Percentiles rank a stretch among this genome's conserved stretches.
phyloP scores from a whole-genome alignment of 306 rosid genomes.

The Spatholobus suberectus region DNA sequence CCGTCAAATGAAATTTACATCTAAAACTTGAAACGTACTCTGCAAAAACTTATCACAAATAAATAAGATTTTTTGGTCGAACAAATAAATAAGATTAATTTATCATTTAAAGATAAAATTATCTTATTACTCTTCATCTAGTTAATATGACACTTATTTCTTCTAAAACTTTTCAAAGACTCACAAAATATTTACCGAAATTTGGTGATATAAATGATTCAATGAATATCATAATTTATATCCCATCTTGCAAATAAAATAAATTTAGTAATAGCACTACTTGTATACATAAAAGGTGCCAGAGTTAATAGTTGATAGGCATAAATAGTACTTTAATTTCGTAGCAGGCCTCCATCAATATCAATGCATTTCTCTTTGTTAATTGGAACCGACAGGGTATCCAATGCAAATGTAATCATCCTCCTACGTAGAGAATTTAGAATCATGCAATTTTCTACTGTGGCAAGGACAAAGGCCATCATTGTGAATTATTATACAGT shows the following conservation, averaged over 20 bases:
- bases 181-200: not conserved
- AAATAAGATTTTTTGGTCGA: too few species aligned
- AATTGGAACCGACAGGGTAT: slow-evolving; percentile 47
- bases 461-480: slow-evolving; percentile 26
- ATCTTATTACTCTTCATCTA: not conserved
- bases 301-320: not conserved
- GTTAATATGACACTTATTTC: not conserved
- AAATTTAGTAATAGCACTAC: not conserved
- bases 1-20: not conserved
- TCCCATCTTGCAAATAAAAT: not conserved
- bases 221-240: not conserved
- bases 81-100: not conserved
- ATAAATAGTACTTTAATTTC: not conserved
- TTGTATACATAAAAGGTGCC: not conserved
- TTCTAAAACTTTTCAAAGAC: not conserved
- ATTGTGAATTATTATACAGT: slow-evolving; percentile 36
- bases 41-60: not conserved
- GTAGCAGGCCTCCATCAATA: not conserved
- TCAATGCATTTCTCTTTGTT: slow-evolving; percentile 1
- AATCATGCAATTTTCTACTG: slow-evolving; percentile 32
- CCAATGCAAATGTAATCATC: slow-evolving; percentile 40
- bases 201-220: not conserved
- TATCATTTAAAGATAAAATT: not conserved
- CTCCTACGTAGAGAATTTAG: slow-evolving; percentile 36
- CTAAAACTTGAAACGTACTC: not conserved